Evolutionary conservation across 1,284 basidiomycete species (phyloP).

Genomic region (Microbotryum silenes-acaulis): DNA sequence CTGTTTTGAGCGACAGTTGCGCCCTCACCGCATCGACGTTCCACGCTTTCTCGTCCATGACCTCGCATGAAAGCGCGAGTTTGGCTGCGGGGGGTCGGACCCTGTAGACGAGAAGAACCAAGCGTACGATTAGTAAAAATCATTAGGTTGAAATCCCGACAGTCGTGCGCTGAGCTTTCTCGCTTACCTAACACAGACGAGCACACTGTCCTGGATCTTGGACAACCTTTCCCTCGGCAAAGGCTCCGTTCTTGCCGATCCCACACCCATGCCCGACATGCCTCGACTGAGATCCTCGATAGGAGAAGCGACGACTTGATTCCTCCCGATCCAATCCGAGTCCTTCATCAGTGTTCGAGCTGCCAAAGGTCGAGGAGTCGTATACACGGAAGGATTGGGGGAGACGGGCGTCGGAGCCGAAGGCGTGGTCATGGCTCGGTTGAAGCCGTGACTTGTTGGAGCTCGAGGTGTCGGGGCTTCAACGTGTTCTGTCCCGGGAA

Average conservation of each 20-base stretch:
- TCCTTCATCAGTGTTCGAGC: conserved; percentile 2
- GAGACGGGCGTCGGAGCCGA: conserved; percentile 5
- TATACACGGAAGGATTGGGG: background rate
- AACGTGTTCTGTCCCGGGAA: conserved; percentile 32
- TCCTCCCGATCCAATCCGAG: background rate
- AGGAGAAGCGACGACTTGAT: background rate
- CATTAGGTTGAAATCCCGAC: background rate
- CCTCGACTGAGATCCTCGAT: background rate
- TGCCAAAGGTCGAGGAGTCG: conserved; percentile 8
- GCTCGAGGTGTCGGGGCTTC: conserved; percentile 10
- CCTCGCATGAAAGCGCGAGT: conserved; percentile 8
- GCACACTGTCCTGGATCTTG: conserved; percentile 28
- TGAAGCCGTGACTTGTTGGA: background rate
- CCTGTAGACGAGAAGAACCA: conserved; percentile 1
- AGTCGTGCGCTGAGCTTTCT: background rate
- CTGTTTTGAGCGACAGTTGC: conserved; percentile 15
- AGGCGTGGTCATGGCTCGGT: conserved; percentile 4
- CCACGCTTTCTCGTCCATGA: conserved; percentile 28
- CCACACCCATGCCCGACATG: conserved; percentile 3
- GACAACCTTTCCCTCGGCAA: background rate
- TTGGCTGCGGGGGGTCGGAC: conserved; percentile 30
- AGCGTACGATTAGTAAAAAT: background rate
- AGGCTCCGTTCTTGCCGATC: background rate
- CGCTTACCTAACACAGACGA: conserved; percentile 28
- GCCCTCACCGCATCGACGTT: conserved; percentile 9